Base-by-base conservation (phyloP, 345 rosid species). In the Rubroshorea leprosula region DNA sequence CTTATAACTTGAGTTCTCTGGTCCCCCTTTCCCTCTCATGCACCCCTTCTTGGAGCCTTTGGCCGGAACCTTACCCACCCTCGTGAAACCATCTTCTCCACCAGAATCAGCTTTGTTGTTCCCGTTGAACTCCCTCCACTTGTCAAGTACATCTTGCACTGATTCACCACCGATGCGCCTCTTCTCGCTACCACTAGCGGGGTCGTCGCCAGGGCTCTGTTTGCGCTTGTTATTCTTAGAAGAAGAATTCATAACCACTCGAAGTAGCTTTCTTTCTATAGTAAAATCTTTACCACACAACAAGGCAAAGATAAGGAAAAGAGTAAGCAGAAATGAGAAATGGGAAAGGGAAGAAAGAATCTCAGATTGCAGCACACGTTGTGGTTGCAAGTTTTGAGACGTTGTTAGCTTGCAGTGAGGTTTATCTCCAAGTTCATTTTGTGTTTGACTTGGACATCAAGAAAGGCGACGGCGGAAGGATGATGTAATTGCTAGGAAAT, bases 1-100 rank as follows among this genome's bases (percentile, higher is more conserved):
- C 23, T 63, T 65, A 60, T 72, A 89, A 38, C 53, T 74, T 19
- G 80, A 70, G 51, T 85, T 89, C 69, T 89, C 89, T 2, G 90
- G 96, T 4, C 96, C 96, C 0, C 93, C 94, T 69, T 89, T 89
- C 18, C 96, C 96, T 65, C 48, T 58, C 96, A 86, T 89, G 54
- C 94, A 82, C 27, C 94, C 94, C 62, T 80, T 89, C 73, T 65
- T 86, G 5, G 95, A 89, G 19, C 94, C 91, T 68, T 74, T 89
- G 0, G 85, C 74, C 8, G 79, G 89, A 48, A 70, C 68, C 51
- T 46, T 77, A 17, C 53, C 65, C 24, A 29, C 52, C 48, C 48
- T 45, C 23, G n/a, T 8, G 15, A 49, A 47, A 22, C 25, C 23
- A 1, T 54, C 54, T 29, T 35, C 55, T 1, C 68, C 11, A 26